Evolutionary conservation across 768 basidiomycete species (phyloP), one percentile per base, ranked within the genome.

Genomic region (Lactarius pseudohatsudake): DNA sequence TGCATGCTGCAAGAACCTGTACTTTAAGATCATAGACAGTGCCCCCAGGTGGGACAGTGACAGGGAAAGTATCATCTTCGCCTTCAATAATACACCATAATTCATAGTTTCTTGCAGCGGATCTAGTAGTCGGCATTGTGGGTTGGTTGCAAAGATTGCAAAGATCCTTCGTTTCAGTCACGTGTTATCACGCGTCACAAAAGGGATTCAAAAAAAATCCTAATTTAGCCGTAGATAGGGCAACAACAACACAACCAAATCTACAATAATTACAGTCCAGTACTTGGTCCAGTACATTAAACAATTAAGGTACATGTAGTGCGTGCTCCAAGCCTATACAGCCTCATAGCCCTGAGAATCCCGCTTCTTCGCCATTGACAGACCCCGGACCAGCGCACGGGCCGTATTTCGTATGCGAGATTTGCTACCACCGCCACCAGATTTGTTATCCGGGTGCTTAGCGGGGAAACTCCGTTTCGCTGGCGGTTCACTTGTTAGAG

Each of bases 281-380:
- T 50, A 50, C 47, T 26, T 22, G 26, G 47, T 50, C 11, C 22
- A 13, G 47, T 50, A 50, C 47, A 50, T 22, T 3, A 13, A 50
- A 32, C n/a, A 6, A 50, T 5, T 47, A 47, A 15, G 47, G 22
- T 50, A 50, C 22, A 47, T 9, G n/a, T 11, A 47, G n/a, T 1
- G 45, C 9, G 10, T 47, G n/a, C n/a, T 11, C n/a, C 54, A 30
- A 56, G 10, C 16, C 16, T 41, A 45, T 36, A 61, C 41, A 3
- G 28, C 43, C 8, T 50, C 60, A 10, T 61, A 66, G 1, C 43
- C 56, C 3, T 32, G 60, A 50, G 26, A 26, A 2, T 60, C 30
- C 15, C 38, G 41, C 36, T 65, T 57, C 28, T 57, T 65, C 28
- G 32, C 16, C 6, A 56, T 15, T 13, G 65, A 18, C n/a, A 66